These are phyloP conservation scores for Oryza longistaminata DNA, from an alignment of 176 grass and related monocot genomes.

Conservation along the genomic window DNA sequence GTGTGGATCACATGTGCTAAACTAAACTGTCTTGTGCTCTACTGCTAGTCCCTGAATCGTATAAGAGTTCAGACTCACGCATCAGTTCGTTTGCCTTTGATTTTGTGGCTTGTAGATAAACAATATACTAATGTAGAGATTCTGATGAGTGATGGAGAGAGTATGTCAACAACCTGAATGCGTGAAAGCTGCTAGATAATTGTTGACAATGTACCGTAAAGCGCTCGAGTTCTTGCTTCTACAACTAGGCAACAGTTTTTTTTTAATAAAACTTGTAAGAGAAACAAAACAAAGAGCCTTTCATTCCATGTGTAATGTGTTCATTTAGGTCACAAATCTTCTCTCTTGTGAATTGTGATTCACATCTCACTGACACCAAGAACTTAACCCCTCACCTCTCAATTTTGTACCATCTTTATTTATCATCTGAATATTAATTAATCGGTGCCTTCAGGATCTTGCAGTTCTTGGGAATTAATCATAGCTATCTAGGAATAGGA, in stretches of 20 bases:
- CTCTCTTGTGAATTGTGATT: background rate
- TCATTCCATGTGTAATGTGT: constrained; percentile 1
- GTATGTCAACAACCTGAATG: constrained; percentile 31
- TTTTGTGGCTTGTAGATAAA: constrained; percentile 15
- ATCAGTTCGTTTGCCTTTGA: constrained; percentile 39
- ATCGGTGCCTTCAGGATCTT: background rate
- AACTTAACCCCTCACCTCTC: background rate
- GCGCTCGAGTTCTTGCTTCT: background rate
- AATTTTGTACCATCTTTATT: background rate
- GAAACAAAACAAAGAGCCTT: constrained; percentile 5
- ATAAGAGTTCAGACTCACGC: constrained; percentile 35
- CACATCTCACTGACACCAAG: background rate
- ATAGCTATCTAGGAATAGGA: background rate
- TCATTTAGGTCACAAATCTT: background rate
- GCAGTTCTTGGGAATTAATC: background rate
- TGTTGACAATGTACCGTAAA: constrained; percentile 32
- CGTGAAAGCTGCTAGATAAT: constrained; percentile 22
- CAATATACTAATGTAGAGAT: background rate
- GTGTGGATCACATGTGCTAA: constrained; percentile 39
- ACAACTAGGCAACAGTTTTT: constrained; percentile 18
- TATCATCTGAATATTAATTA: background rate
- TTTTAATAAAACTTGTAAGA: constrained; percentile 2
- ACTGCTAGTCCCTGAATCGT: background rate
- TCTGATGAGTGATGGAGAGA: constrained; percentile 23
- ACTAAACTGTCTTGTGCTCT: constrained; percentile 16